phyloP scores from a whole-genome alignment of 306 rosid species.

The Malus orientalis region DNA sequence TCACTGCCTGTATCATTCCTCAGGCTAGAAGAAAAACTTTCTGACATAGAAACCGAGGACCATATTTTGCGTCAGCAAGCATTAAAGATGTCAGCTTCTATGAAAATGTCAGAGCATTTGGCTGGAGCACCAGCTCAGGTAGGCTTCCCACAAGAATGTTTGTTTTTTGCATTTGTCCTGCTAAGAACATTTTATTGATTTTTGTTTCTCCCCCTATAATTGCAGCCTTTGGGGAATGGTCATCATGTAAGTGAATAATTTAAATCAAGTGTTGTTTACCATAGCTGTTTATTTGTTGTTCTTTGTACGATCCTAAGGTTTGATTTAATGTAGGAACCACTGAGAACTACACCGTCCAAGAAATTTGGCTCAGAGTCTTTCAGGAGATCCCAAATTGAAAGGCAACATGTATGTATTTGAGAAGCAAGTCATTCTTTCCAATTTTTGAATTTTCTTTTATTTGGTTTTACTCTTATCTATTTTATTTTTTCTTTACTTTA shows the following conservation, averaged over 20 bases:
- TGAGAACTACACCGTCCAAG: conserved; percentile 31
- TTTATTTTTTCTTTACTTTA: conserved; percentile 4
- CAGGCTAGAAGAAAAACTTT: conserved; percentile 84
- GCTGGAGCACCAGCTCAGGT: conserved; percentile 39
- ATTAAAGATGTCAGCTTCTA: conserved; percentile 50
- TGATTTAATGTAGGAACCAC: conserved; percentile 34
- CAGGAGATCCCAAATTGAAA: conserved; percentile 67
- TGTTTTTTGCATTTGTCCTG: neutral
- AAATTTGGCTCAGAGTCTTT: conserved; percentile 48
- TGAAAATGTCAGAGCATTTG: conserved; percentile 48
- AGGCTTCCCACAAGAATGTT: conserved; percentile 9
- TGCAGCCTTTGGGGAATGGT: conserved; percentile 64
- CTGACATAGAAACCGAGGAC: conserved; percentile 82
- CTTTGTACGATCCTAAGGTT: conserved; percentile 14
- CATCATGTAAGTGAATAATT: conserved; percentile 52
- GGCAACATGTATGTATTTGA: conserved; percentile 50
- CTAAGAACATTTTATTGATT: conserved; percentile 27
- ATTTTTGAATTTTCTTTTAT: conserved; percentile 5
- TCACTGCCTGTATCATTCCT: conserved; percentile 7
- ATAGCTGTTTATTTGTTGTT: neutral
- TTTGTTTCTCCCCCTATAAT: conserved; percentile 16
- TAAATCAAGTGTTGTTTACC: conserved; percentile 1
- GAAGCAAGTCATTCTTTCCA: neutral
- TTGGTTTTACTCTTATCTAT: neutral
- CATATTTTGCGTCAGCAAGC: conserved; percentile 67